Evolutionary conservation across 1,284 basidiomycete genomes (phyloP), one percentile per base, ranked within the genome.

Genomic region (Ganoderma resinaceum): DNA sequence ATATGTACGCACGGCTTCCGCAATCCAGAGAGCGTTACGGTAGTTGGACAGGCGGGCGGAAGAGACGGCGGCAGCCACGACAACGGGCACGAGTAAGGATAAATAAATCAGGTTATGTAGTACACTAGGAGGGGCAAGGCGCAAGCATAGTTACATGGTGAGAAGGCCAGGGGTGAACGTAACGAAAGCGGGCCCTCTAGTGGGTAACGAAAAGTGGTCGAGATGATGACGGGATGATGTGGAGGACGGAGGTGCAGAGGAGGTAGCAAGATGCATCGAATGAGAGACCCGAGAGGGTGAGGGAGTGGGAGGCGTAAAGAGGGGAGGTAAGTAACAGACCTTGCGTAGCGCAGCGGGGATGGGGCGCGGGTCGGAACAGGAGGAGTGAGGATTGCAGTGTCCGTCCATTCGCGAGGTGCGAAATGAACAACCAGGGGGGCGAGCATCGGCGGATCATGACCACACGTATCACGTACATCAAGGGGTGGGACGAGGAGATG

Each of bases 71-170:
- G 23, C 23, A n/a, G n/a, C n/a, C n/a, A n/a, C n/a, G n/a, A n/a
- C n/a, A 18, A 61, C 40, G 38, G 46, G 42, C 43, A 20, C 7
- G 20, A 49, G 52, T 67, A 65, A 69, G 67, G 66, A 71, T 73
- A 73, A 73, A 73, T 73, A 73, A 73, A 73, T 68, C 72, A 70
- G 67, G 69, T 60, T 69, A 73, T 70, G 60, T 63, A 70, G 69
- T 73, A 73, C 72, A 73, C 67, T 73, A 72, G 40, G 26, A 23
- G 55, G 37, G 38, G 12, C 43, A 26, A 59, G 31, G 57, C 33
- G 35, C 38, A 62, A 52, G 43, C 60, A 65, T 63, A 40, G 46
- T 26, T 52, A 52, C 46, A 52, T 68, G 68, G 63, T 66, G 65
- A 57, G 46, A 60, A 62, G 55, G 43, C 58, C 38, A 53, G 38